Conservation (phyloP, 768 basidiomycete genomes). For the Cystofilobasidium macerans region DNA sequence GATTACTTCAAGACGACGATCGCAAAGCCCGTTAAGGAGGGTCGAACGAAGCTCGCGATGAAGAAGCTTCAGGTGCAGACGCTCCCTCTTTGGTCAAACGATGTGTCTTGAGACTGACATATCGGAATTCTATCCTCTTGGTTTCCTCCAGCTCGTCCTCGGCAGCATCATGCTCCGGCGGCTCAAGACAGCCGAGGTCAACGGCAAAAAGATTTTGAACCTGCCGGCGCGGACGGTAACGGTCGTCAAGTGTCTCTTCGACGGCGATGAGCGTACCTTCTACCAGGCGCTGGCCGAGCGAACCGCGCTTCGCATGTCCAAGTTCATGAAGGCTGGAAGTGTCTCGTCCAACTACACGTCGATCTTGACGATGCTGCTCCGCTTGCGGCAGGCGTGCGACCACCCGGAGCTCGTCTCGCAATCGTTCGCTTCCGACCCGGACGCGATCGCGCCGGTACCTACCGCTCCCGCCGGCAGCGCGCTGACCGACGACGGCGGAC, state of each 20-base stretch:
- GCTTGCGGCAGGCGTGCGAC: slow-evolving; percentile 87
- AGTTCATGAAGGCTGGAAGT: slow-evolving; percentile 38
- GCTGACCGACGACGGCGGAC: slow-evolving; percentile 49
- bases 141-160: slow-evolving; percentile 49
- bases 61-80: slow-evolving; percentile 21
- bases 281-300: slow-evolving; percentile 61
- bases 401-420: slow-evolving; percentile 70
- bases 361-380: slow-evolving; percentile 44
- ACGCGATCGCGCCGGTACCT: slow-evolving; percentile 58
- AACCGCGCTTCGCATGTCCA: slow-evolving; percentile 48
- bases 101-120: no score
- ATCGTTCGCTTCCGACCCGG: slow-evolving; percentile 52
- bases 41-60: slow-evolving; percentile 44
- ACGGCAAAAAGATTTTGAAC: slow-evolving; percentile 67
- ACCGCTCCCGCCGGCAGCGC: slow-evolving; percentile 41
- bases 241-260: slow-evolving; percentile 66
- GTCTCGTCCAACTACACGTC: slow-evolving; percentile 39
- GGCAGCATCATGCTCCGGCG: slow-evolving; percentile 82
- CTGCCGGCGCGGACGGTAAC: slow-evolving; percentile 65
- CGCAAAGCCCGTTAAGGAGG: slow-evolving; percentile 60
- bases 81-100: neutral
- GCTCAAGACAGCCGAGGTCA: slow-evolving; percentile 47
- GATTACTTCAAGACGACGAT: slow-evolving; percentile 67
- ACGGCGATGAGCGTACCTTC: slow-evolving; percentile 62
- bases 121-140: neutral